Evolutionary conservation across 1,139 yeast species (phyloP).

Genomic region (Candida freyschussii): DNA sequence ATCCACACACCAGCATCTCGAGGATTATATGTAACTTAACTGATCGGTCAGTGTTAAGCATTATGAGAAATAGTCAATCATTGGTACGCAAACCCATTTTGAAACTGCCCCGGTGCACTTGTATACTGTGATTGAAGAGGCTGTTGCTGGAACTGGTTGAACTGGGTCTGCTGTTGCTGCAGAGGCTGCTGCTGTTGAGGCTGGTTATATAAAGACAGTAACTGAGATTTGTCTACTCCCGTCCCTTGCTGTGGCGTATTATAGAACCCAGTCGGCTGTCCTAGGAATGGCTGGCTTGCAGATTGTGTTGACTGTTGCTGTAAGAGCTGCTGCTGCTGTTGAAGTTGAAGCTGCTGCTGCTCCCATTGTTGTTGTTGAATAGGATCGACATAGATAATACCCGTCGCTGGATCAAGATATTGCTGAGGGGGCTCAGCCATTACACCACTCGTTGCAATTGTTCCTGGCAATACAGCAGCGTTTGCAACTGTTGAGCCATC

Average conservation of each 20-base stretch:
- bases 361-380: slow-evolving; percentile 50
- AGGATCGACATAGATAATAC: slow-evolving; percentile 52
- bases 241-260: slow-evolving; percentile 15
- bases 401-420: slow-evolving; percentile 59
- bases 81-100: neutral
- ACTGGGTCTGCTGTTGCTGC: slow-evolving; percentile 24
- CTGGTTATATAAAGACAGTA: slow-evolving; percentile 25
- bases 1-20: too few species aligned
- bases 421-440: slow-evolving; percentile 38
- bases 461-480: slow-evolving; percentile 5
- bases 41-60: too few species aligned
- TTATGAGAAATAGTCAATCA: too few species aligned
- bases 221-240: slow-evolving; percentile 22
- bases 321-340: slow-evolving; percentile 16
- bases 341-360: slow-evolving; percentile 33
- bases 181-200: slow-evolving; percentile 21
- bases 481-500: slow-evolving; percentile 27
- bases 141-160: slow-evolving; percentile 10
- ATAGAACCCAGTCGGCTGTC: slow-evolving; percentile 6
- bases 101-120: slow-evolving; percentile 8
- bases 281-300: slow-evolving; percentile 3
- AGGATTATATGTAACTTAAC: too few species aligned
- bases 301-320: slow-evolving; percentile 6
- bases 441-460: slow-evolving; percentile 20
- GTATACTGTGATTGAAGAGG: slow-evolving; percentile 6